These are phyloP conservation scores for Theileria parva DNA, from an alignment of 169 alveolate genomes.

Conservation along the genomic window DNA sequence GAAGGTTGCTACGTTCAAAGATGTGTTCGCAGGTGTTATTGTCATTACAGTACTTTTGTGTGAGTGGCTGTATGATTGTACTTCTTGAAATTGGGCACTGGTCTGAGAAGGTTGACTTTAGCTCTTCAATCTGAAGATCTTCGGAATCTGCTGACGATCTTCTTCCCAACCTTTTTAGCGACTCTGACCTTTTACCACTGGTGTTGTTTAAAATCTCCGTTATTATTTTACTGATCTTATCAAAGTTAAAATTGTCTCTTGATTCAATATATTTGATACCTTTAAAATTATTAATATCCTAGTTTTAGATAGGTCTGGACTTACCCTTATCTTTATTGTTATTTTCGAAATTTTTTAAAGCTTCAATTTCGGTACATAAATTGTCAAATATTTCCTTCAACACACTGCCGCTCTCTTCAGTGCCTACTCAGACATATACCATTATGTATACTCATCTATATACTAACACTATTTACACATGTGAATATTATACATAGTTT, in stretches of 20 bases:
- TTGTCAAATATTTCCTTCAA: slow-evolving; percentile 33
- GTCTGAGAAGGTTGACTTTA: slow-evolving; percentile 58
- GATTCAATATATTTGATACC: slow-evolving; percentile 20
- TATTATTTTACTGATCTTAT: slow-evolving; percentile 17
- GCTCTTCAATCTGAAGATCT: slow-evolving; percentile 71
- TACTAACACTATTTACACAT: slow-evolving; percentile 4
- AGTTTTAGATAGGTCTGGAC: neutral
- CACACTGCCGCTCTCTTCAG: slow-evolving; percentile 9
- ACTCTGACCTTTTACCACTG: slow-evolving; percentile 5
- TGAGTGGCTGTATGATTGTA: slow-evolving; percentile 74
- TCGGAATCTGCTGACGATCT: slow-evolving; percentile 50
- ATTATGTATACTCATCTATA: neutral
- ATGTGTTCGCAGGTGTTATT: slow-evolving; percentile 76
- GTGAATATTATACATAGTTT: neutral
- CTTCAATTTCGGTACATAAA: slow-evolving; percentile 36
- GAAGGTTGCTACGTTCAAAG: slow-evolving; percentile 67
- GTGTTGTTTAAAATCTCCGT: slow-evolving; percentile 41
- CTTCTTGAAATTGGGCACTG: slow-evolving; percentile 77
- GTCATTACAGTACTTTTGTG: slow-evolving; percentile 72
- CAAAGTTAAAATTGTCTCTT: slow-evolving; percentile 46
- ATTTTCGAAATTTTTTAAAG: slow-evolving; percentile 17
- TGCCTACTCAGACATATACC: slow-evolving; percentile 6
- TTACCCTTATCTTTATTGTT: neutral
- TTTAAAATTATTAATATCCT: neutral
- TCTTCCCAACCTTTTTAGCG: neutral